Evolutionary conservation across 2,329 filamentous ascomycete species (phyloP), one percentile per base, ranked within the genome.

Genomic region (Rutstroemia sp.): DNA sequence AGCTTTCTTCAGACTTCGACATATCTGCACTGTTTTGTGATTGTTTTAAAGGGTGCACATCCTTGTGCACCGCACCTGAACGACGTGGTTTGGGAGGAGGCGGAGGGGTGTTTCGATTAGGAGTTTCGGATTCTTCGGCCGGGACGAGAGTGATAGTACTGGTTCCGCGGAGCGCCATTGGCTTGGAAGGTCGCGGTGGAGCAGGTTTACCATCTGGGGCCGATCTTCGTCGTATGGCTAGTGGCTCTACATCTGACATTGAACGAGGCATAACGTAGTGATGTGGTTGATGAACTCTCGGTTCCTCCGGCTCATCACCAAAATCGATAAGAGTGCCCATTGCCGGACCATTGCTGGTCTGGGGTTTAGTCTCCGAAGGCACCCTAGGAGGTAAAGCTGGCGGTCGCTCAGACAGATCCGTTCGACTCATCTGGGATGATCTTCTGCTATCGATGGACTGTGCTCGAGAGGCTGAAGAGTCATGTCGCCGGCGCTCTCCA

Each of bases 281-380:
- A 54, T 69, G 63, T 5, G 73, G 66, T 21, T 73, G 65, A 48
- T 73, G 70, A 1, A 72, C 55, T 3, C 63, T 70, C 2, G 65
- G 65, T 38, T 73, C 68, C 48, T 73, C 70, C 0, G 78, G 74
- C 52, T 82, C 78, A 14, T 81, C 78, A 0, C 78, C 78, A 37
- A 86, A 73, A 65, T 87, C 82, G 30, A 87, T 85, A 41, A 86
- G 66, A 5, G 77, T 79, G 1, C 80, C 82, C 73, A 80, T 81
- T 12, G 56, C 57, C 25, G 66, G 69, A 1, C 66, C 68, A 58
- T 51, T n/a, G 68, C 65, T 9, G 72, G 75, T 10, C 71, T 67
- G 61, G 23, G 55, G 54, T 42, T 50, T 59, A 8, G 54, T 56
- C 53, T 69, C 67, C 16, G 66, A 61, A 7, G 30, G 49, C 19